Conservation (phyloP, 1,139 yeast species). For the Yamadazyma triangularis region DNA sequence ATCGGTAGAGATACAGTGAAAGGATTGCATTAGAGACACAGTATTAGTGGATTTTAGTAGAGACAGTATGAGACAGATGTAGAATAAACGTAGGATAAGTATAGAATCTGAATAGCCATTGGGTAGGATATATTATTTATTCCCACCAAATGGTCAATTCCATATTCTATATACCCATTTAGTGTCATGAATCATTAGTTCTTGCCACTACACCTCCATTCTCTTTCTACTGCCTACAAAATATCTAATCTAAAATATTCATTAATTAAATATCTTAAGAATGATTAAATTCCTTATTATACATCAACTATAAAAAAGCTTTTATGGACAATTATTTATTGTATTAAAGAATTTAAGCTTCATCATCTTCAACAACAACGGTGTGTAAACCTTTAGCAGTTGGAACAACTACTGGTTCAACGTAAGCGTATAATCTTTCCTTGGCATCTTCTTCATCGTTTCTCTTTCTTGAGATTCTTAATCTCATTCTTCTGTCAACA, state of each 20-base stretch:
- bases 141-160: neutral
- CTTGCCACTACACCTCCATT: too few relatives aligned
- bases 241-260: conserved; percentile 7
- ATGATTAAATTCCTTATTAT: conserved; percentile 12
- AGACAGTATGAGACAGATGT: too few relatives aligned
- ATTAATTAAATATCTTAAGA: conserved; percentile 10
- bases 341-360: conserved; percentile 42
- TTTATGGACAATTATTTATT: neutral
- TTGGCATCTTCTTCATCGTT: conserved; percentile 99
- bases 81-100: too few relatives aligned
- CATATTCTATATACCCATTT: neutral
- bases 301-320: conserved; percentile 10
- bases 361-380: conserved; percentile 91
- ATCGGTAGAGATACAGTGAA: too few relatives aligned
- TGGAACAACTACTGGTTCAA: conserved; percentile 95
- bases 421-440: conserved; percentile 97
- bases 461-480: conserved; percentile 99
- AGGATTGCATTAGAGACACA: too few relatives aligned
- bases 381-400: conserved; percentile 97
- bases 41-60: too few relatives aligned
- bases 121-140: neutral
- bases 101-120: too few relatives aligned
- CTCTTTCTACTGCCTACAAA: too few relatives aligned
- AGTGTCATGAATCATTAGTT: neutral
- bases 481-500: conserved; percentile 96